Evolutionary conservation across 2,329 filamentous ascomycete species (phyloP).

Genomic region (Falciphora oryzae): DNA sequence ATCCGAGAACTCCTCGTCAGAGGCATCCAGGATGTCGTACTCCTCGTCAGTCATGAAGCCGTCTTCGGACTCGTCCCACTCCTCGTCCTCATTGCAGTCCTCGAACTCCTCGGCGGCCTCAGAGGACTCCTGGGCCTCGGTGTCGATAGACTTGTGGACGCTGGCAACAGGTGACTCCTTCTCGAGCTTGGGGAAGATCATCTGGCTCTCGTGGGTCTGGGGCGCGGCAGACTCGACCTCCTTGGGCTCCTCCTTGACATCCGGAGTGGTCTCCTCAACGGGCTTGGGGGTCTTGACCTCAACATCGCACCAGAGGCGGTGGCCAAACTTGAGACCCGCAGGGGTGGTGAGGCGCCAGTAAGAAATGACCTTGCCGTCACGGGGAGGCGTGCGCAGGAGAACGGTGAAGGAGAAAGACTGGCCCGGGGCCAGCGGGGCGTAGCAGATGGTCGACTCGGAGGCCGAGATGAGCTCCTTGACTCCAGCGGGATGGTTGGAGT

Average conservation of each 20-base stretch:
- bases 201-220: constrained; percentile 49
- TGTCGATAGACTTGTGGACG: constrained; percentile 43
- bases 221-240: constrained; percentile 25
- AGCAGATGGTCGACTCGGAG: constrained; percentile 75
- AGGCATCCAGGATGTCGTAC: constrained; percentile 94
- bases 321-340: constrained; percentile 78
- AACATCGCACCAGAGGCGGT: constrained; percentile 93
- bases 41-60: constrained; percentile 95
- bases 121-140: constrained; percentile 35
- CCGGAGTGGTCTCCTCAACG: constrained; percentile 17
- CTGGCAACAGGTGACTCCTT: constrained; percentile 85
- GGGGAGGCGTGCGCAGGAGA: constrained; percentile 71
- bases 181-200: constrained; percentile 96
- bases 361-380: constrained; percentile 76
- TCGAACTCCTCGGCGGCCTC: constrained; percentile 40
- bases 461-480: constrained; percentile 70
- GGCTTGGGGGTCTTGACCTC: constrained; percentile 46
- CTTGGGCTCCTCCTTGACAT: constrained; percentile 26
- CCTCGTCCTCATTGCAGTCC: constrained; percentile 50
- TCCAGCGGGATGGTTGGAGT: constrained; percentile 72
- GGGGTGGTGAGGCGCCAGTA: constrained; percentile 92
- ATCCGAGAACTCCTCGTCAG: constrained; percentile 74
- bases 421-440: constrained; percentile 62
- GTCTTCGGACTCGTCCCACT: constrained; percentile 59
- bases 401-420: constrained; percentile 78